Conservation (phyloP, 441 rosid species). For the Erodium texanum region DNA sequence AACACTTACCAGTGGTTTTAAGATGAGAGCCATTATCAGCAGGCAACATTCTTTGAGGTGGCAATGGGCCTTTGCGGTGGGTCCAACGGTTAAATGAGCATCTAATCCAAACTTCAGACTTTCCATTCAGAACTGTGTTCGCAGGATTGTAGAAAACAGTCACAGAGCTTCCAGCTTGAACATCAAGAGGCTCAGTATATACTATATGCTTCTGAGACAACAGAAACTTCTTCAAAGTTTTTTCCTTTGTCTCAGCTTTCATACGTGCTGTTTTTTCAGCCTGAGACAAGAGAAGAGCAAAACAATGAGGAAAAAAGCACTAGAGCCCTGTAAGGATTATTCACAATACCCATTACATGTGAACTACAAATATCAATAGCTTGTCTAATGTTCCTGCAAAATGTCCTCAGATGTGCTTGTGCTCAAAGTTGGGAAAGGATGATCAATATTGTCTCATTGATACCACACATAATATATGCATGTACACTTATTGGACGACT, state of each 20-base stretch:
- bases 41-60: constrained; percentile 75
- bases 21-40: constrained; percentile 47
- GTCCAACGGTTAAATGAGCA: constrained; percentile 93
- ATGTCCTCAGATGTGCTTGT: constrained; percentile 4
- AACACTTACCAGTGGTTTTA: constrained; percentile 51
- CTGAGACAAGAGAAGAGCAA: constrained; percentile 31
- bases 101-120: constrained; percentile 85
- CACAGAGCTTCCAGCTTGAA: constrained; percentile 64
- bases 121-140: constrained; percentile 74
- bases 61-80: constrained; percentile 60
- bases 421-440: background rate
- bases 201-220: constrained; percentile 78
- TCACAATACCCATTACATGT: background rate
- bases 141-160: constrained; percentile 76
- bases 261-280: constrained; percentile 52
- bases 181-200: constrained; percentile 75
- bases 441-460: background rate
- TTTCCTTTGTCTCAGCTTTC: constrained; percentile 72
- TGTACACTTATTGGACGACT: background rate
- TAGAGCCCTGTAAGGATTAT: constrained; percentile 6
- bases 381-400: constrained; percentile 6
- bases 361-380: background rate
- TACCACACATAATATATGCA: background rate
- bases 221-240: constrained; percentile 63
- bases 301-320: constrained; percentile 8